Evolutionary conservation across 257 asterid genomes (phyloP).

Genomic region (Solanum piurae): DNA sequence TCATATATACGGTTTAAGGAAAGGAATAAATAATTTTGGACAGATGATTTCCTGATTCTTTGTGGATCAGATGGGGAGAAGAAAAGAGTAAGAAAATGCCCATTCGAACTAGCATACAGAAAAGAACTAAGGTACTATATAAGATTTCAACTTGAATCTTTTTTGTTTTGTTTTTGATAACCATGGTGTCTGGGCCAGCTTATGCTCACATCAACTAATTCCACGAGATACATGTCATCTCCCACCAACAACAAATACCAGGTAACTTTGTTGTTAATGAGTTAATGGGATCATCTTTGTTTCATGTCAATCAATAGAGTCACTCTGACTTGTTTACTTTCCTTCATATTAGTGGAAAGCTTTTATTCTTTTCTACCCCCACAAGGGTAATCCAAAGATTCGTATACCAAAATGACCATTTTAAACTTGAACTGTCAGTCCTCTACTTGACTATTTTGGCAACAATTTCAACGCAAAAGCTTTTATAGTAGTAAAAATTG

Average conservation of each 20-base stretch:
- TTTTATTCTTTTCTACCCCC: neutral
- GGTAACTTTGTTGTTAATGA: neutral
- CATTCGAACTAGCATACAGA: neutral
- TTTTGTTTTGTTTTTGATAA: neutral
- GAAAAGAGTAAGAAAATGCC: neutral
- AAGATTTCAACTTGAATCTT: neutral
- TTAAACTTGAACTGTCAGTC: neutral
- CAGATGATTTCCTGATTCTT: neutral
- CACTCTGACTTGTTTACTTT: neutral
- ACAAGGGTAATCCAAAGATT: neutral
- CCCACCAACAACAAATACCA: neutral
- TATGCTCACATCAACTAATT: neutral
- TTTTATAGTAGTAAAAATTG: neutral
- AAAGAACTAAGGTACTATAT: neutral
- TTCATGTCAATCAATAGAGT: neutral
- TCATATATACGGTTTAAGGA: neutral
- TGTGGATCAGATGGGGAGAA: neutral
- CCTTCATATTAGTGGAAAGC: neutral
- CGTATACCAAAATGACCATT: neutral
- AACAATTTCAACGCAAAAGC: neutral
- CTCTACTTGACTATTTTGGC: neutral
- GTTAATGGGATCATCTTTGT: neutral
- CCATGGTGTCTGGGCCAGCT: neutral
- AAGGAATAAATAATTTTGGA: neutral
- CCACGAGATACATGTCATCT: neutral